These are phyloP conservation scores for Telopea speciosissima DNA, from an alignment of 177 flowering plant species.

Conservation along the genomic window DNA sequence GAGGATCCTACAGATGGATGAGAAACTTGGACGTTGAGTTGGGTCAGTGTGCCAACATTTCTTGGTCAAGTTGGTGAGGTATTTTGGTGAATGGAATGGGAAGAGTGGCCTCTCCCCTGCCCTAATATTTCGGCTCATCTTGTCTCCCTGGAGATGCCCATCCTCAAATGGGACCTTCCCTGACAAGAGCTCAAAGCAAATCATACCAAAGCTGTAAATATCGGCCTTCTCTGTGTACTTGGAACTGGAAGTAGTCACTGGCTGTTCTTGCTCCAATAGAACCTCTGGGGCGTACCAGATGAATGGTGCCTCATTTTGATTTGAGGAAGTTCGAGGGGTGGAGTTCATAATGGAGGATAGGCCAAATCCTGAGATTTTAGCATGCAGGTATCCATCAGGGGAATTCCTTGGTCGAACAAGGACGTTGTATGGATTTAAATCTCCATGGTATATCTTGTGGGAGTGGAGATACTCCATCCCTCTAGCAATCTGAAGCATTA, in stretches of 20 bases:
- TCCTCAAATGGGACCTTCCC: slow-evolving; percentile 93
- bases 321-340: slow-evolving; percentile 16
- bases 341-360: slow-evolving; percentile 26
- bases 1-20: slow-evolving; percentile 68
- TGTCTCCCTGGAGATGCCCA: slow-evolving; percentile 83
- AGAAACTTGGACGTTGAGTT: slow-evolving; percentile 58
- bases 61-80: slow-evolving; percentile 54
- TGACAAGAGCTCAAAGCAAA: slow-evolving; percentile 77
- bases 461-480: slow-evolving; percentile 94
- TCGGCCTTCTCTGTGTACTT: slow-evolving; percentile 78
- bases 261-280: slow-evolving; percentile 54
- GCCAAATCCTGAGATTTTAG: slow-evolving; percentile 67
- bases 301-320: slow-evolving; percentile 19
- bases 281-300: slow-evolving; percentile 95
- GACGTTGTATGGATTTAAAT: slow-evolving; percentile 60
- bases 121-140: slow-evolving; percentile 68
- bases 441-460: slow-evolving; percentile 57
- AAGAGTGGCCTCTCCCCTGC: slow-evolving; percentile 92
- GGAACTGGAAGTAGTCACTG: slow-evolving; percentile 16
- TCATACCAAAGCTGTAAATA: slow-evolving; percentile 92
- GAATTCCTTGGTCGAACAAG: slow-evolving; percentile 45
- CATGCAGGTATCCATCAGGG: slow-evolving; percentile 52
- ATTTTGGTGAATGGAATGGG: slow-evolving; percentile 66
- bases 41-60: slow-evolving; percentile 88
- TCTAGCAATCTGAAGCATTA: slow-evolving; percentile 85